Base-by-base conservation (phyloP, 2,329 filamentous ascomycete genomes). In the Sordariomycetes sp. region DNA sequence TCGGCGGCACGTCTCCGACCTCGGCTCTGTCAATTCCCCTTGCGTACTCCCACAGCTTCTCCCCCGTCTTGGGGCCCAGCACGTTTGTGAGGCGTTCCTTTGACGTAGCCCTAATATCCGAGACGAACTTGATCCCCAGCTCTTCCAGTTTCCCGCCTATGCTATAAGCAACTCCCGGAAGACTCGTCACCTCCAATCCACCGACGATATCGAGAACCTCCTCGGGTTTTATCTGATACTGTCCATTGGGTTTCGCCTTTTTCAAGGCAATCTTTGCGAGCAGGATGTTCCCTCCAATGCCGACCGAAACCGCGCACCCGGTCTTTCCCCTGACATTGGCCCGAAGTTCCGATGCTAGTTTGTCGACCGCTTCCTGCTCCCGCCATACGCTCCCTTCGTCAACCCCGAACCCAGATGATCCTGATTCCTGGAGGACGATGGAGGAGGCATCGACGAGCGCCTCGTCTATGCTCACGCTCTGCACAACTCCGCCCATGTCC, bases 401-500 rank as follows among this genome's bases (percentile, higher is more conserved):
- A 4, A 84, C 66, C 1, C 77, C 80, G 7, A 65, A 59, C 1
- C 87, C 89, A 63, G 87, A 80, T 1, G 86, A 87, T 2, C 82
- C 84, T 12, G 81, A 79, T 15, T 78, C 78, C 13, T 77, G 73
- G 52, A 90, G 72, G 59, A 94, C 87, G 3, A 88, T 71, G 3
- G 75, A 74, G 2, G 89, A 94, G 36, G 91, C 79, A 68, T 99
- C 94, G 17, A 99, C 73, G 8, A 99, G 78, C 1, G 90, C 94
- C 70, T 99, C 95, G 62, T 99, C 95, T 52, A 99, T 88, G 65
- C 94, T 97, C 56, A 99, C 92, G 65, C 94, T 97, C 67, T 99
- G 94, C 0, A 97, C 90, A 20, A 89, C 71, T 1, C 90, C 92
- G 20, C 87, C 90, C 10, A 90, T 76, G 6, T 82, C 80, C 36